Evolutionary conservation across 2,329 filamentous ascomycete species (phyloP).

Genomic region (Pseudohalonectria lignicola): DNA sequence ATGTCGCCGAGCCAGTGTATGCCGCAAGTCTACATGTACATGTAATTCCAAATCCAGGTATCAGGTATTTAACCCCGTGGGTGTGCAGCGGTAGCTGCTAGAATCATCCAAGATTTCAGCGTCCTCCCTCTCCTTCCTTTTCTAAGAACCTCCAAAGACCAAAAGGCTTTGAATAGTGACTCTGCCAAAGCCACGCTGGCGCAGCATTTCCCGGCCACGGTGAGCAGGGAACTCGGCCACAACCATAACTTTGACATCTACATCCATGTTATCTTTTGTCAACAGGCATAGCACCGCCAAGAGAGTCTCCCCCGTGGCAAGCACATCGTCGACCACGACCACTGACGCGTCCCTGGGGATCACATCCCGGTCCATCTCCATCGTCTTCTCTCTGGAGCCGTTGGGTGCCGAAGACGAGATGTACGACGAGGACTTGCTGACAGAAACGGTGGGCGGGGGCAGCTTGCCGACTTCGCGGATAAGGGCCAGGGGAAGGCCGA

Average conservation of each 20-base stretch:
- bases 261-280: conserved; percentile 24
- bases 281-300: conserved; percentile 39
- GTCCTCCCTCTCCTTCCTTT: no score
- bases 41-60: no score
- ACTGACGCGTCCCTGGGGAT: conserved; percentile 28
- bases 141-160: conserved; percentile 27
- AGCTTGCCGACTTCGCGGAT: conserved; percentile 48
- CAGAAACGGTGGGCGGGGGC: conserved; percentile 41
- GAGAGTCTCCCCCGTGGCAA: conserved; percentile 44
- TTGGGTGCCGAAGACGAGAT: conserved; percentile 33
- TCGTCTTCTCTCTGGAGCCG: conserved; percentile 16
- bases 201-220: conserved; percentile 35
- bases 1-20: no score
- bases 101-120: no score
- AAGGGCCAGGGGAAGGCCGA: conserved; percentile 31
- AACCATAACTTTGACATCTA: conserved; percentile 33
- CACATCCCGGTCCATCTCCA: conserved; percentile 37
- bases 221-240: conserved; percentile 49
- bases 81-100: no score
- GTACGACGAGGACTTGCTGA: conserved; percentile 35
- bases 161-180: conserved; percentile 41
- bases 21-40: no score
- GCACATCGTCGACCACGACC: conserved; percentile 50
- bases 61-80: no score
- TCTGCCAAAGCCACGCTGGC: conserved; percentile 33